Percentiles rank a stretch among this genome's conserved stretches.
phyloP scores from a whole-genome alignment of 129 eudicot species.

The Deinandra increscens region DNA sequence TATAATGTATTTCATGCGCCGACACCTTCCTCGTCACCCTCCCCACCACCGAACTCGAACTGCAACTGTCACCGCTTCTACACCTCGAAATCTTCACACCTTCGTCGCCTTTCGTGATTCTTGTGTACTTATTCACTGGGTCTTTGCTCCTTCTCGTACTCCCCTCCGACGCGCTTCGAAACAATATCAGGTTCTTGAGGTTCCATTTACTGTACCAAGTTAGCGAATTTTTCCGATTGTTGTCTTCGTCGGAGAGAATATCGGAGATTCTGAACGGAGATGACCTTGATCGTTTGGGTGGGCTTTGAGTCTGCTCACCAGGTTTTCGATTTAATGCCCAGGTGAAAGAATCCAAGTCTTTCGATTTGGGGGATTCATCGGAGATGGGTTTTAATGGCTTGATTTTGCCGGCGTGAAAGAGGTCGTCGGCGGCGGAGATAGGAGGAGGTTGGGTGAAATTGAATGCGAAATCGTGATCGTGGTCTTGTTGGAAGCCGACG shows the following conservation, averaged over 20 bases:
- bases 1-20: slow-evolving; percentile 83
- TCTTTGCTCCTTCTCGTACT: slow-evolving; percentile 41
- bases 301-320: slow-evolving; percentile 18
- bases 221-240: slow-evolving; percentile 12
- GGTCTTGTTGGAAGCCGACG: slow-evolving; percentile 33
- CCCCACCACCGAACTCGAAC: slow-evolving; percentile 37
- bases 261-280: slow-evolving; percentile 32
- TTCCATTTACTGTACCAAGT: slow-evolving; percentile 40
- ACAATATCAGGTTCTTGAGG: slow-evolving; percentile 43
- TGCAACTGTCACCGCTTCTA: too few species aligned
- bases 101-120: slow-evolving; percentile 24
- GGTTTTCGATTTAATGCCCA: slow-evolving; percentile 41
- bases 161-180: slow-evolving; percentile 53
- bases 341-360: slow-evolving; percentile 41
- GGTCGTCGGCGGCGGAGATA: slow-evolving; percentile 84
- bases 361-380: slow-evolving; percentile 22
- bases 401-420: slow-evolving; percentile 72
- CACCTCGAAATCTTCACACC: slow-evolving; percentile 17
- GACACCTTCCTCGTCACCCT: slow-evolving; percentile 48
- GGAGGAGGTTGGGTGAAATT: slow-evolving; percentile 50
- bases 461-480: slow-evolving; percentile 52
- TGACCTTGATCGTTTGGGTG: slow-evolving; percentile 34
- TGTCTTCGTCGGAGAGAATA: slow-evolving; percentile 23
- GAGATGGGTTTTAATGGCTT: slow-evolving; percentile 51
- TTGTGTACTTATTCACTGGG: slow-evolving; percentile 32